Conservation (phyloP, 2,329 filamentous ascomycete species). For the Coleophoma crateriformis region DNA sequence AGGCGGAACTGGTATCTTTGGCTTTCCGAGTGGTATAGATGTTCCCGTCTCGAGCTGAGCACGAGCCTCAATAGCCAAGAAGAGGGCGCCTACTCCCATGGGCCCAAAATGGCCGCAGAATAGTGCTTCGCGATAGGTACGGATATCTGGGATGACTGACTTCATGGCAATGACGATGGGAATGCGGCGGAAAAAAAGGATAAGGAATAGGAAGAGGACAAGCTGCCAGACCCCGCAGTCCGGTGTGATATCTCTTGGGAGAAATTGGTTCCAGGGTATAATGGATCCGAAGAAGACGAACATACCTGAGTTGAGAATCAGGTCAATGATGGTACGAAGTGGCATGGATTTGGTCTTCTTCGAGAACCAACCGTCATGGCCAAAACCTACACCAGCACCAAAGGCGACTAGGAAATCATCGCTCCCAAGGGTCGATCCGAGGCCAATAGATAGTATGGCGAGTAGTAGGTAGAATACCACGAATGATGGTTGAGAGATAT, state of each 20-base stretch:
- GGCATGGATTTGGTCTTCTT: conserved; percentile 38
- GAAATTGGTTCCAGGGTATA: conserved; percentile 44
- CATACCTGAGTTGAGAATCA: conserved; percentile 48
- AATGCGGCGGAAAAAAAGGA: conserved; percentile 45
- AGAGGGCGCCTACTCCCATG: conserved; percentile 50
- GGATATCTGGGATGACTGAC: conserved; percentile 40
- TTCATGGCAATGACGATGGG: conserved; percentile 43
- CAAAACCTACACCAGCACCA: conserved; percentile 47
- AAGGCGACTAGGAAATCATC: conserved; percentile 54
- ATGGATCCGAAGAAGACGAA: conserved; percentile 52
- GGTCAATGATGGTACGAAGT: conserved; percentile 44
- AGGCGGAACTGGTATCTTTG: conserved; percentile 29
- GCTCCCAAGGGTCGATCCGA: conserved; percentile 43
- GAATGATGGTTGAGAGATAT: conserved; percentile 42
- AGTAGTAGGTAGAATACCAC: conserved; percentile 50
- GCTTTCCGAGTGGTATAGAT: conserved; percentile 36
- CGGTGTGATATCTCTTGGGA: conserved; percentile 31
- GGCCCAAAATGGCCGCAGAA: conserved; percentile 53
- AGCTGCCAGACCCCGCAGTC: conserved; percentile 33
- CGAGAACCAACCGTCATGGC: conserved; percentile 46
- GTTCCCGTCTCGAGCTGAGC: conserved; percentile 44
- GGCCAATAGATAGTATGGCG: conserved; percentile 43
- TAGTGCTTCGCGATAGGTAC: conserved; percentile 43
- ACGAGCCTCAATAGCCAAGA: conserved; percentile 49
- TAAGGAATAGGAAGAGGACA: conserved; percentile 38